These are phyloP conservation scores for Oryza coarctata DNA, from an alignment of 176 grass and related monocot species.

Conservation along the genomic window DNA sequence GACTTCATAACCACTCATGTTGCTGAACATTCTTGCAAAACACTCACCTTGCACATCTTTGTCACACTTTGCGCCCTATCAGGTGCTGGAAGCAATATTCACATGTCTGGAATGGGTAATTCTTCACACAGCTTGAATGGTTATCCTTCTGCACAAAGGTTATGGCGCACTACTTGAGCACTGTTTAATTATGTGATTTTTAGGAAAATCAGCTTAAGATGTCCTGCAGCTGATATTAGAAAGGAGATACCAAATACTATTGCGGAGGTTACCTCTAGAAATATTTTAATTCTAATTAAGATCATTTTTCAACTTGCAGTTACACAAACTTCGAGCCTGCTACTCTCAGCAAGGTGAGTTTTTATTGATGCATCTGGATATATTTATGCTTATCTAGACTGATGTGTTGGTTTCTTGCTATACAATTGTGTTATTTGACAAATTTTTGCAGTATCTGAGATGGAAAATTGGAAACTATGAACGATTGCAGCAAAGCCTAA, in stretches of 20 bases:
- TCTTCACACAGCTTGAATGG: conserved; percentile 93
- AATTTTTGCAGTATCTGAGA: background rate
- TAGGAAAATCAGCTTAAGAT: conserved; percentile 27
- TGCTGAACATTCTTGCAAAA: conserved; percentile 51
- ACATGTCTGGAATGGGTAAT: conserved; percentile 91
- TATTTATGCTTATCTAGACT: background rate
- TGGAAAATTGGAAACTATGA: background rate
- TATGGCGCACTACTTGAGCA: conserved; percentile 88
- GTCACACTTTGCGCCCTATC: conserved; percentile 84
- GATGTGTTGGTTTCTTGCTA: background rate
- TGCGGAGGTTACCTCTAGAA: background rate
- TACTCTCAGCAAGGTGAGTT: conserved; percentile 50
- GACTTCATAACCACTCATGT: conserved; percentile 44
- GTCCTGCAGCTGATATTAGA: conserved; percentile 18
- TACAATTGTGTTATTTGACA: background rate
- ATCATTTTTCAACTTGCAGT: conserved; percentile 44
- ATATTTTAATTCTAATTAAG: conserved; percentile 27
- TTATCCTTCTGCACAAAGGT: conserved; percentile 99
- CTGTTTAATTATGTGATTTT: conserved; percentile 52
- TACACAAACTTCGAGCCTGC: conserved; percentile 31
- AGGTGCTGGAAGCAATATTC: conserved; percentile 97
- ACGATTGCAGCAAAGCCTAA: background rate
- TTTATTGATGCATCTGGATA: conserved; percentile 1
- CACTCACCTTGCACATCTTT: conserved; percentile 88
- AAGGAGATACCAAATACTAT: background rate